Percentiles rank a stretch among this genome's conserved stretches.
These are phyloP conservation scores for Ophiostoma angusticollis DNA, from an alignment of 2,329 filamentous ascomycete species.

Conservation along the genomic window DNA sequence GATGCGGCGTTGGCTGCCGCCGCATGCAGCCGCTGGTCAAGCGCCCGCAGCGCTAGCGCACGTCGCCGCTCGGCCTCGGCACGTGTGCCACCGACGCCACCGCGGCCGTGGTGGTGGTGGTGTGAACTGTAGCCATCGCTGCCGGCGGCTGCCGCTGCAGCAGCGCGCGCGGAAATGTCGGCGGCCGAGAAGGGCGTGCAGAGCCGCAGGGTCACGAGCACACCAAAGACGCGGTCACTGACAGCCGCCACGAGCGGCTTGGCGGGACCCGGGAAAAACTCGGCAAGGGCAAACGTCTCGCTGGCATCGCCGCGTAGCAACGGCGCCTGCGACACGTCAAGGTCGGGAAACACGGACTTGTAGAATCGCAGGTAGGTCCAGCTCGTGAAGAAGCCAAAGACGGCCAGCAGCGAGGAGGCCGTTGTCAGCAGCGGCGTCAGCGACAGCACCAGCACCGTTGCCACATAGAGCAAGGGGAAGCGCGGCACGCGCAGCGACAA, in stretches of 20 bases:
- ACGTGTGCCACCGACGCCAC: constrained; percentile 55
- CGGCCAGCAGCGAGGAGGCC: constrained; percentile 65
- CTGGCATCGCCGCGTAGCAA: constrained; percentile 78
- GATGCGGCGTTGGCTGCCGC: constrained; percentile 47
- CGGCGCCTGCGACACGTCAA: constrained; percentile 45
- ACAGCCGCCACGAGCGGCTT: constrained; percentile 66
- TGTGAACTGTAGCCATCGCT: constrained; percentile 48
- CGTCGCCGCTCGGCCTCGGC: constrained; percentile 86
- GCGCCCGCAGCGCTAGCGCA: constrained; percentile 75
- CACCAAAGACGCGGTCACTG: constrained; percentile 60
- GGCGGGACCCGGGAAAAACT: constrained; percentile 80
- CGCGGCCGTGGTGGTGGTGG: constrained; percentile 36
- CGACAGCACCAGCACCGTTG: constrained; percentile 53
- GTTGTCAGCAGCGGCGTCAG: constrained; percentile 47
- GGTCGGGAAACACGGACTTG: constrained; percentile 60
- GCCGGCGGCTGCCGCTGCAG: constrained; percentile 52
- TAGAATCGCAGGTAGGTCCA: constrained; percentile 97
- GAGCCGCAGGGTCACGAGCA: constrained; percentile 61
- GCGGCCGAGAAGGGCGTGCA: constrained; percentile 77
- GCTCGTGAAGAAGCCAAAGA: constrained; percentile 72
- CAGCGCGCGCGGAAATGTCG: constrained; percentile 45
- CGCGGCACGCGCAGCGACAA: constrained; percentile 74
- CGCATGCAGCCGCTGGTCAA: constrained; percentile 86
- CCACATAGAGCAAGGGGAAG: constrained; percentile 60
- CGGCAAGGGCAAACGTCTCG: constrained; percentile 90